These are phyloP conservation scores for Cephalotrichum gorgonifer DNA, from an alignment of 2,329 filamentous ascomycete species.

Conservation along the genomic window DNA sequence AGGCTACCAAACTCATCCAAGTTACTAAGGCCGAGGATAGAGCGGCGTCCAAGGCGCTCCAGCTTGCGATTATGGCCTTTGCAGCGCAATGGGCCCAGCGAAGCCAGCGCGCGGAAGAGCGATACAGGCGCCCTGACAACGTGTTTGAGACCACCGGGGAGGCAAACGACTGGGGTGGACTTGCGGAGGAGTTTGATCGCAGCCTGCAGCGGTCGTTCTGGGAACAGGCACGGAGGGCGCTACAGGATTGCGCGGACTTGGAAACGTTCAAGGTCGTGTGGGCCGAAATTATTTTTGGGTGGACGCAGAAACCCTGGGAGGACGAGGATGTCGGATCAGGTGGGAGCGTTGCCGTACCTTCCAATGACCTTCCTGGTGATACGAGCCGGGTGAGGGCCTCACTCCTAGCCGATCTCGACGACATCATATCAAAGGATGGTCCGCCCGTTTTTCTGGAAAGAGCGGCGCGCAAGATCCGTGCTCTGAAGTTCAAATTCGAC, in stretches of 20 bases:
- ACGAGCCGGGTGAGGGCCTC: not conserved
- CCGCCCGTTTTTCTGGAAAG: constrained; percentile 24
- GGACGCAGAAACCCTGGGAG: constrained; percentile 21
- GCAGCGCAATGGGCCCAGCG: constrained; percentile 38
- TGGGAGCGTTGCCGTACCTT: not conserved
- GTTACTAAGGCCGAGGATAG: constrained; percentile 29
- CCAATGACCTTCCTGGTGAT: too few relatives aligned
- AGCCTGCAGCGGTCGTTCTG: constrained; percentile 25
- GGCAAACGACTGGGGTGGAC: constrained; percentile 3
- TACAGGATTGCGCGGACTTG: constrained; percentile 22
- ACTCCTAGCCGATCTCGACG: not conserved
- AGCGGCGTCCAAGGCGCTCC: constrained; percentile 32
- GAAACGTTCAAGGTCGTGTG: constrained; percentile 26
- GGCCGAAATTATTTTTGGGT: constrained; percentile 25
- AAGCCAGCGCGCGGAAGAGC: constrained; percentile 16
- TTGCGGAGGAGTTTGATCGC: constrained; percentile 25
- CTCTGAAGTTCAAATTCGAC: constrained; percentile 24
- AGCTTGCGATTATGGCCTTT: constrained; percentile 40
- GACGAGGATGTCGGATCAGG: not conserved
- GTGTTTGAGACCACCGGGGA: constrained; percentile 6
- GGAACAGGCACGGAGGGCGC: constrained; percentile 23
- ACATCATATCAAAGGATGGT: constrained; percentile 11
- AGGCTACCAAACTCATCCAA: constrained; percentile 25
- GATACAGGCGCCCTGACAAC: constrained; percentile 6
- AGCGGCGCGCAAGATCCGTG: constrained; percentile 26